A percentile compares a stretch with the other conserved stretches of the same genome.
Evolutionary conservation across 345 rosid genomes (phyloP).

Genomic region (Citrus sinensis): DVS_A1.0 CM039167.1:1547501-1548000

Average conservation of each 20-base stretch:
- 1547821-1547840: too few relatives aligned
- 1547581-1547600: neutral
- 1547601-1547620: too few relatives aligned
- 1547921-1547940: neutral
- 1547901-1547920: neutral
- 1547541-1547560: neutral
- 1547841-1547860: accelerated
- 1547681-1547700: too few relatives aligned
- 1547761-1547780: accelerated
- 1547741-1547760: accelerated
- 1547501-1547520: neutral
- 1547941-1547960: neutral
- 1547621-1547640: too few relatives aligned
- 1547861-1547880: too few relatives aligned
- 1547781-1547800: too few relatives aligned
- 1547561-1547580: neutral
- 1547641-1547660: too few relatives aligned
- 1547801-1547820: accelerated
- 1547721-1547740: accelerated
- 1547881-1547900: accelerated
- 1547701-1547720: accelerated
- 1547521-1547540: neutral
- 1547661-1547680: too few relatives aligned
- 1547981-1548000: neutral
- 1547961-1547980: neutral